Evolutionary conservation across 1,284 basidiomycete genomes (phyloP), one percentile per base, ranked within the genome.

Genomic region (Melampsora medusae): DNA sequence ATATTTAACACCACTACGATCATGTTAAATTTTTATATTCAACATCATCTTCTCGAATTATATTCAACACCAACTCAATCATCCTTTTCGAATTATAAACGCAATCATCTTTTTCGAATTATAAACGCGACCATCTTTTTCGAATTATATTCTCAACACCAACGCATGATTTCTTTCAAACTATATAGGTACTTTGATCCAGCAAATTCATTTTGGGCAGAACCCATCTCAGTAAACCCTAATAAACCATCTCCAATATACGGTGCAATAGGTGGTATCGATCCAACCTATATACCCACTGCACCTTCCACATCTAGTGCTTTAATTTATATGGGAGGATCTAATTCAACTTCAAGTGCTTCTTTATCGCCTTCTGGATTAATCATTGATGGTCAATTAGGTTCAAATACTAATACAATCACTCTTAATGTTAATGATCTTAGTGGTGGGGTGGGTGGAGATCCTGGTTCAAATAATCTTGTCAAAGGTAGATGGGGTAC

Each of bases 331-430:
- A 42, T 65, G 6, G 69, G 60, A 10, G 69, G 69, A 28, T 61
- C 69, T 6, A 72, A 72, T 35, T 48, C 61, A 4, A 19, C 35
- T 19, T 6, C 69, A 22, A 72, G 31, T 50, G 48, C 25, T 35
- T n/a, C 69, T 48, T 49, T 72, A 38, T 16, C 25, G 2, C 69
- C 69, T 25, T 19, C 28, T 19, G 61, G 31, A 9, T 28, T 72
- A 25, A 50, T 61, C 17, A 53, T 72, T 48, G 69, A 72, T 48
- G 69, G 69, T 61, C 69, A 72, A 65, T 61, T 72, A 42, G 69
- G 69, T 19, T 62, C 59, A 62, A 72, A 72, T 49, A 72, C 69
- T 17, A 65, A 72, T 38, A 72, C 69, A 38, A 49, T 72, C 61
- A 64, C 19, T n/a, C 59, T 65, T 28, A 72, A 65, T 35, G 59